Percentiles rank a stretch among this genome's conserved stretches.
Conservation (phyloP, 345 rosid species). For the Orychophragmus violaceus region DNA sequence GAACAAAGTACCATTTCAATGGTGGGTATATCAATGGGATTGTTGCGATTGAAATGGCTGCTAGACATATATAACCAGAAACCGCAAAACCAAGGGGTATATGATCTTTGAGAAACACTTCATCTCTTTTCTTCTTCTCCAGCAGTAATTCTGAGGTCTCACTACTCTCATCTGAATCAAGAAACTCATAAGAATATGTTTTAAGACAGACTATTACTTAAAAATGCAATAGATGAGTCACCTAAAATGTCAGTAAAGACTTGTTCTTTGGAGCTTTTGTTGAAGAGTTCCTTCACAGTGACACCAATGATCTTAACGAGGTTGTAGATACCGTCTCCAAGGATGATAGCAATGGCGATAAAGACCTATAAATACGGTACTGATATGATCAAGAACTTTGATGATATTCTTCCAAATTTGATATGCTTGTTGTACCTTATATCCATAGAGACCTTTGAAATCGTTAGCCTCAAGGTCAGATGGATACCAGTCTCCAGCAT, state of each 20-base stretch:
- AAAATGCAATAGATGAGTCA: not conserved
- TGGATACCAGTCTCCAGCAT: not conserved
- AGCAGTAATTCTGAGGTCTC: slow-evolving; percentile 39
- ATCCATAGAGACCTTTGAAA: not conserved
- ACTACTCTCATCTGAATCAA: not conserved
- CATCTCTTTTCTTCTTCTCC: slow-evolving; percentile 58
- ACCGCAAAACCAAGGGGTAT: slow-evolving; percentile 65
- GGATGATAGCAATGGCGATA: not conserved
- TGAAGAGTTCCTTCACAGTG: not conserved
- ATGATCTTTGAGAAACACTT: slow-evolving; percentile 55
- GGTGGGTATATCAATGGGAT: slow-evolving; percentile 67
- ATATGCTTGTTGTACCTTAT: not conserved
- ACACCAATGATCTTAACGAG: not conserved
- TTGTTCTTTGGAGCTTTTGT: not conserved
- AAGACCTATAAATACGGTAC: not conserved
- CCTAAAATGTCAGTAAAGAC: not conserved
- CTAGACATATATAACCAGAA: slow-evolving; percentile 65
- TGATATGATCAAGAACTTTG: not conserved
- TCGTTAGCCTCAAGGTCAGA: not conserved
- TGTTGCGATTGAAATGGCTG: slow-evolving; percentile 60
- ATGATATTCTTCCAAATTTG: not conserved
- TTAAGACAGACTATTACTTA: not conserved
- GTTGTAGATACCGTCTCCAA: not conserved
- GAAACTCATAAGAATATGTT: not conserved
- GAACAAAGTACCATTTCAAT: slow-evolving; percentile 67